Percentiles rank a stretch among this genome's conserved stretches.
Conservation (phyloP, 169 alveolate species). For the Plasmodium vivax region DNA sequence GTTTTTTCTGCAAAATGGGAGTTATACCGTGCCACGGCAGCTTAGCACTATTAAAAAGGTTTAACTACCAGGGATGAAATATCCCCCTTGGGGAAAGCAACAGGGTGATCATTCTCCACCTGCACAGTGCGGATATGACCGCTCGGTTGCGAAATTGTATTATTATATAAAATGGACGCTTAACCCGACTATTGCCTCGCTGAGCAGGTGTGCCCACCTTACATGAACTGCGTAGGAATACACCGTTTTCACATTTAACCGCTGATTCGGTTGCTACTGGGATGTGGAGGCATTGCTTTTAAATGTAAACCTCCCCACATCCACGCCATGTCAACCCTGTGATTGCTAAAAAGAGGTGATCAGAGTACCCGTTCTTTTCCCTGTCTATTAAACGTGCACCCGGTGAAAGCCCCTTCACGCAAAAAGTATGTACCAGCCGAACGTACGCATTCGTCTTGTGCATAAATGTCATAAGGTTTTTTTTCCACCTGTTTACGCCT, state of each 20-base stretch:
- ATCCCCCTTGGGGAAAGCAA: not conserved
- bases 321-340: not conserved
- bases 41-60: not conserved
- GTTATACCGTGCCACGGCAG: not conserved
- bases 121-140: not conserved
- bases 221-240: not conserved
- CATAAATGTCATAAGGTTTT: not conserved
- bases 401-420: not conserved
- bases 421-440: too few species aligned
- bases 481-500: not conserved
- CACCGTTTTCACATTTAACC: not conserved
- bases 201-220: not conserved
- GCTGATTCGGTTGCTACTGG: not conserved
- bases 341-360: not conserved
- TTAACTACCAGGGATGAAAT: not conserved
- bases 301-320: not conserved
- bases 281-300: not conserved
- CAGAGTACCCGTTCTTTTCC: not conserved
- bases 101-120: not conserved
- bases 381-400: not conserved
- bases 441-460: not conserved
- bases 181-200: not conserved
- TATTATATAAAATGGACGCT: not conserved
- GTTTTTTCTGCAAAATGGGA: not conserved
- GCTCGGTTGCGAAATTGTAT: not conserved